These are phyloP conservation scores for Stachybotrys chartarum DNA, from an alignment of 2,329 filamentous ascomycete genomes.

Conservation along the genomic window DNA sequence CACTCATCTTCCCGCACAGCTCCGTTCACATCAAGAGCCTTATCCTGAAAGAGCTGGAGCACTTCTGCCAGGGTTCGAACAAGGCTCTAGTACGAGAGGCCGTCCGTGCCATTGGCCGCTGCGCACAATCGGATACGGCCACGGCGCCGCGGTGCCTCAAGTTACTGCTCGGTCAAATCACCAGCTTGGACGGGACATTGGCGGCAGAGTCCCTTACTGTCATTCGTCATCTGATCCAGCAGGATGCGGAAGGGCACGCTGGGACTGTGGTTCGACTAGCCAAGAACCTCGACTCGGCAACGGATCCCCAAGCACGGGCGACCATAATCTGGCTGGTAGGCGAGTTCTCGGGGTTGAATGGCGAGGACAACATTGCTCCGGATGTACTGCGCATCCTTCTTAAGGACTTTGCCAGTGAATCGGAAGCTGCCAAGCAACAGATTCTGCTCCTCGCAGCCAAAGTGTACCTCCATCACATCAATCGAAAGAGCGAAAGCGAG, in stretches of 20 bases:
- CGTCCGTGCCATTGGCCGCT: slow-evolving; percentile 87
- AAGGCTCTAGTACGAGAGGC: slow-evolving; percentile 77
- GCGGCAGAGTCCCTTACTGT: slow-evolving; percentile 93
- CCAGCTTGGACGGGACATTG: slow-evolving; percentile 76
- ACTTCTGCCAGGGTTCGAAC: slow-evolving; percentile 73
- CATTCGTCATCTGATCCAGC: slow-evolving; percentile 90
- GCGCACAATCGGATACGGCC: slow-evolving; percentile 68
- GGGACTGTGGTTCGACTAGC: slow-evolving; percentile 84
- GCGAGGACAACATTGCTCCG: slow-evolving; percentile 82
- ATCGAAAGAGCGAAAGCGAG: slow-evolving; percentile 45
- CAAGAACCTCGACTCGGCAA: slow-evolving; percentile 83
- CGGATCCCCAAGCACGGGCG: slow-evolving; percentile 80
- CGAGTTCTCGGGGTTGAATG: slow-evolving; percentile 76
- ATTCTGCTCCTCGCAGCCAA: slow-evolving; percentile 93
- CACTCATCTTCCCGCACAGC: slow-evolving; percentile 82
- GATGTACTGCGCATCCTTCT: slow-evolving; percentile 86
- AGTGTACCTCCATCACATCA: slow-evolving; percentile 85
- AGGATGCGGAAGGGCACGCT: slow-evolving; percentile 71
- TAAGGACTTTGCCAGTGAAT: slow-evolving; percentile 77
- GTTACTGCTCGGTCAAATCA: slow-evolving; percentile 79
- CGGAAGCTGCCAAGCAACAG: slow-evolving; percentile 80
- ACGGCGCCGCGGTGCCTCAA: slow-evolving; percentile 75
- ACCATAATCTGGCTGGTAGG: slow-evolving; percentile 97
- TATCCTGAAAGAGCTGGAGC: slow-evolving; percentile 86
- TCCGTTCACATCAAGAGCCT: slow-evolving; percentile 71